Evolutionary conservation across 73 alveolate species (phyloP).

Genomic region (Durusdinium trenchii): DNA sequence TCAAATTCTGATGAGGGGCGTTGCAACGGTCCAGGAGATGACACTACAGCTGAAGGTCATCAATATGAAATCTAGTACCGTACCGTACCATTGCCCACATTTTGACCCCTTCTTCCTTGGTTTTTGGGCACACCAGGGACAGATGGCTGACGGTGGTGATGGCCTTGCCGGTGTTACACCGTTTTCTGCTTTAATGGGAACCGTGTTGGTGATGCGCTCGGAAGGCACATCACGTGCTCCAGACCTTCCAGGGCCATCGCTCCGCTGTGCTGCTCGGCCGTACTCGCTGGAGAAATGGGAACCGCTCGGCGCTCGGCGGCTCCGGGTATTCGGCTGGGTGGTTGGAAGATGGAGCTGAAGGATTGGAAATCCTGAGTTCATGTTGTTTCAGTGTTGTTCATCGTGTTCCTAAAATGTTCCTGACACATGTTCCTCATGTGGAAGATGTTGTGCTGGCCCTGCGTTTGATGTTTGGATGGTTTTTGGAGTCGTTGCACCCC

Average conservation of each 20-base stretch:
- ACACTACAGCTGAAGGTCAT: too few relatives aligned
- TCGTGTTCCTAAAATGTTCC: not conserved
- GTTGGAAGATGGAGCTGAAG: not conserved
- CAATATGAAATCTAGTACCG: too few relatives aligned
- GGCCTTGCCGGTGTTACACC: too few relatives aligned
- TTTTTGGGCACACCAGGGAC: too few relatives aligned
- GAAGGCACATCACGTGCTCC: conserved; percentile 28
- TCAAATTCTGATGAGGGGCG: too few relatives aligned
- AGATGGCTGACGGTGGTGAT: too few relatives aligned
- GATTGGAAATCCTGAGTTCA: not conserved
- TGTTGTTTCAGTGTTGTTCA: not conserved
- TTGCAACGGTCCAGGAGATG: too few relatives aligned
- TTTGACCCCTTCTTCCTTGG: too few relatives aligned
- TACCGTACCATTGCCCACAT: too few relatives aligned
- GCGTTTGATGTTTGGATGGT: not conserved
- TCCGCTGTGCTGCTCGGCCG: conserved; percentile 40
- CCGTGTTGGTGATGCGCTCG: too few relatives aligned
- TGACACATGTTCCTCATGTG: not conserved
- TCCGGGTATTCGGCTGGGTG: not conserved
- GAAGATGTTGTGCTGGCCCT: not conserved
- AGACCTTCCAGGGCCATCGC: conserved; percentile 76
- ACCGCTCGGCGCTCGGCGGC: not conserved
- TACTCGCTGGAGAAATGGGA: not conserved
- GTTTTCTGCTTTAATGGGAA: too few relatives aligned
- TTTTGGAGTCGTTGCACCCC: not conserved